Evolutionary conservation across 169 alveolate genomes (phyloP).

Genomic region (Cyclospora cayetanensis): DNA sequence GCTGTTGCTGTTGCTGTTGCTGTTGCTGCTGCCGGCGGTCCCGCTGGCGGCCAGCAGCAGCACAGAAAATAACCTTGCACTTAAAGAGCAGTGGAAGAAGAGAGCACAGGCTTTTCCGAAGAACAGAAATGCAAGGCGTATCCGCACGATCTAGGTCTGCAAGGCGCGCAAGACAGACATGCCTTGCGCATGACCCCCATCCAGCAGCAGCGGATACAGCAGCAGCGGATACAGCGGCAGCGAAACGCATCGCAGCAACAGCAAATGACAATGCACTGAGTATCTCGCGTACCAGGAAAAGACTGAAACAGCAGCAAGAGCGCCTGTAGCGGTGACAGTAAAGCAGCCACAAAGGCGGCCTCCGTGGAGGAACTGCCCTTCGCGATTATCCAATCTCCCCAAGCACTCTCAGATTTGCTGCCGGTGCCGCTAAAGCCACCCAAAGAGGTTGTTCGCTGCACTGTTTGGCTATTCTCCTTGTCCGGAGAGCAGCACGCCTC

Average conservation of each 20-base stretch:
- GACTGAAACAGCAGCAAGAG: not conserved
- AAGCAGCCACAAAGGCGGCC: not conserved
- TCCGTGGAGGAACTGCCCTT: not conserved
- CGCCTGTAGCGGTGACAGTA: not conserved
- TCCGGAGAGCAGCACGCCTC: too few relatives aligned
- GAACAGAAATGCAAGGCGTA: not conserved
- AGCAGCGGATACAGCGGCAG: not conserved
- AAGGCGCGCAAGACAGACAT: too few relatives aligned
- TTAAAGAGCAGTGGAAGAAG: not conserved
- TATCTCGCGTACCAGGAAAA: not conserved
- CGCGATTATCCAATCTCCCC: not conserved
- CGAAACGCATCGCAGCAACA: not conserved
- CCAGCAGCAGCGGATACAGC: not conserved
- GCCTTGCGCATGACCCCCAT: not conserved
- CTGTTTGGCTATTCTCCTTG: not conserved
- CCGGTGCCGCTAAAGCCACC: slow-evolving; percentile 3
- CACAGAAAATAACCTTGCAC: not conserved
- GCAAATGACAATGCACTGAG: too few relatives aligned
- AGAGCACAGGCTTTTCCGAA: not conserved
- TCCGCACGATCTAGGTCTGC: not conserved
- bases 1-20: not conserved
- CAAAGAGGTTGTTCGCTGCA: not conserved
- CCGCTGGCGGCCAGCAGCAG: not conserved
- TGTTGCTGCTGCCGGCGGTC: not conserved
- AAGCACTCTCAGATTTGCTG: not conserved